Conservation (phyloP, 2,329 filamentous ascomycete species). For the Botrytis paeoniae region DNA sequence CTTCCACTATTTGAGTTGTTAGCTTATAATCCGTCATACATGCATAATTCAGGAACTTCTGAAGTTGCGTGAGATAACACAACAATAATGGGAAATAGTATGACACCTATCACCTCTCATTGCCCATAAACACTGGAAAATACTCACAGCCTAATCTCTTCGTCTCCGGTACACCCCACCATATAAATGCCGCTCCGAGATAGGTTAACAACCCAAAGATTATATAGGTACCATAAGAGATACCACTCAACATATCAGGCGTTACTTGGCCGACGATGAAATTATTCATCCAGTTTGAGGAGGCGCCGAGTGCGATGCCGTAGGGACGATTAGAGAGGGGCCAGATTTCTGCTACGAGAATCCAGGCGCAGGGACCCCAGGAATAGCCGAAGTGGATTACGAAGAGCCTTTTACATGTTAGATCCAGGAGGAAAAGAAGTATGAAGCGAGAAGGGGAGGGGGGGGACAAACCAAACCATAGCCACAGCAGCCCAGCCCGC, state of each 20-base stretch:
- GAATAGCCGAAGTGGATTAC: constrained; percentile 72
- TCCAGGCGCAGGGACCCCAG: constrained; percentile 74
- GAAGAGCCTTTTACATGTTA: constrained; percentile 50
- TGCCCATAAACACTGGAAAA: neutral
- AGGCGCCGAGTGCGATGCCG: constrained; percentile 66
- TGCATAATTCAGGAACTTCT: neutral
- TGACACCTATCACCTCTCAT: neutral
- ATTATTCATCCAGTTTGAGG: constrained; percentile 62
- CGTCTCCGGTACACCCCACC: constrained; percentile 51
- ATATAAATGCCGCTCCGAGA: constrained; percentile 55
- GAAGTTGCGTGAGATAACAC: neutral
- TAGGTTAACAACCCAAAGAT: constrained; percentile 65
- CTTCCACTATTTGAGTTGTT: constrained; percentile 41
- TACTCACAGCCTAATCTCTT: constrained; percentile 44
- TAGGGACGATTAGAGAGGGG: constrained; percentile 67
- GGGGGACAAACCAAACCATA: constrained; percentile 55
- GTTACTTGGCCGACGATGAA: constrained; percentile 67
- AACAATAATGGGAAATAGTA: neutral
- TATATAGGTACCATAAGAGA: constrained; percentile 70
- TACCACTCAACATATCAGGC: constrained; percentile 61
- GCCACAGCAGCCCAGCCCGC: constrained; percentile 66
- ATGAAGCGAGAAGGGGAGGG: too few relatives aligned
- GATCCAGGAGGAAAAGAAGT: neutral
- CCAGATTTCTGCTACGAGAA: constrained; percentile 72
- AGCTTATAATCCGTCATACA: neutral